Base-by-base conservation (phyloP, 2,329 filamentous ascomycete genomes). In the Fusarium sp. region DNA sequence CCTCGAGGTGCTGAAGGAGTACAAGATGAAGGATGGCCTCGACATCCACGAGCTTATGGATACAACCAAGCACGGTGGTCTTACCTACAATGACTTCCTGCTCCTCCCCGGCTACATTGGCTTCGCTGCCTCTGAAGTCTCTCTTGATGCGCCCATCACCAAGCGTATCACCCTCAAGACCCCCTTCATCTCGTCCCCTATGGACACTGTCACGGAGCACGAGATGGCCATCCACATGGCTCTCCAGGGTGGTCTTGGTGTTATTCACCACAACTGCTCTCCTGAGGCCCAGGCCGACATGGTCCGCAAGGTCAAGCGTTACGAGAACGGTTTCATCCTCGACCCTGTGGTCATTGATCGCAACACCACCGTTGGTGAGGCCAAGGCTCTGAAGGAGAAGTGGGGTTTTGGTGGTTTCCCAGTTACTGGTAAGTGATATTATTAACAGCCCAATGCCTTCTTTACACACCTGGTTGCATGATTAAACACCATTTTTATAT, bases 201-300 rank as follows among this genome's bases (percentile, higher is more conserved):
- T 99, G 96, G 96, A 99, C 84, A 99, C 96, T 11, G 96, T 99
- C 79, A 99, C 96, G 43, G 96, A 99, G 85, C 92, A 97, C 83
- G 95, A 97, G 80, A 99, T 99, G 96, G 96, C 96, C 70, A 98
- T 99, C 75, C 93, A 97, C 83, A 97, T 96, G 87, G 93, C 93
- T 52, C 87, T 96, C 32, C 91, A 96, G 77, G 93, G 93, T 75
- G 93, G 93, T 76, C 85, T 96, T 19, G 93, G 96, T 83, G 94
- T 99, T 74, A 97, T 99, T 73, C 96, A 99, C 86, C 96, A 99
- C 88, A 99, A 99, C 86, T 99, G 96, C 87, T 96, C 94, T n/a
- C 88, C 94, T 30, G 93, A 98, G 28, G 92, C 93, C 56, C 96
- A 99, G 85, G 96, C 96, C 71, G 94, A 97, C 84, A 99, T 99